Evolutionary conservation across 169 alveolate genomes (phyloP).

Genomic region (Plasmodium blacklocki): DNA sequence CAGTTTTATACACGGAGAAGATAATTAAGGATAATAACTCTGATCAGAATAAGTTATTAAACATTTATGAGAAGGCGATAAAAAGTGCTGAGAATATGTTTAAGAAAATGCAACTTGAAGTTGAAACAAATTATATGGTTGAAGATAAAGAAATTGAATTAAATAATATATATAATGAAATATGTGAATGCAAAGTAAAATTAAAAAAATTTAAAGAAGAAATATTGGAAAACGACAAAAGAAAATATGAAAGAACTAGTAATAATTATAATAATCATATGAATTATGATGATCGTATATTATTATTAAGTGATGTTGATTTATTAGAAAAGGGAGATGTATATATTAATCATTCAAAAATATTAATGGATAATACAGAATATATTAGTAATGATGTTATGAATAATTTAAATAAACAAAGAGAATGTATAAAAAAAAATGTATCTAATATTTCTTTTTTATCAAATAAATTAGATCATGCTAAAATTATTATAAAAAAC

Average conservation of each 20-base stretch:
- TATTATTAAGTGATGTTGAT: constrained; percentile 63
- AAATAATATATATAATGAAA: constrained; percentile 35
- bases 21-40: constrained; percentile 62
- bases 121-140: constrained; percentile 33
- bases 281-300: constrained; percentile 47
- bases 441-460: constrained; percentile 38
- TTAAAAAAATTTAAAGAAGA: constrained; percentile 38
- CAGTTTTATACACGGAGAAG: constrained; percentile 53
- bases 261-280: too few relatives aligned
- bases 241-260: constrained; percentile 12
- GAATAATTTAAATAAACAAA: constrained; percentile 46
- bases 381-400: constrained; percentile 63
- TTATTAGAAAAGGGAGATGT: constrained; percentile 61
- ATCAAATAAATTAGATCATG: constrained; percentile 36
- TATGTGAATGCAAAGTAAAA: constrained; percentile 43
- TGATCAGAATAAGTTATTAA: constrained; percentile 38
- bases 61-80: constrained; percentile 66
- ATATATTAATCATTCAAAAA: constrained; percentile 66
- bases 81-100: constrained; percentile 67
- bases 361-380: constrained; percentile 39
- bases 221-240: constrained; percentile 10
- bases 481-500: constrained; percentile 30
- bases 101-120: constrained; percentile 60
- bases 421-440: constrained; percentile 34
- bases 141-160: constrained; percentile 18